Percentiles rank a stretch among this genome's conserved stretches.
phyloP scores from a whole-genome alignment of 2,329 filamentous ascomycete species.

The Basipetospora chlamydospora region DNA sequence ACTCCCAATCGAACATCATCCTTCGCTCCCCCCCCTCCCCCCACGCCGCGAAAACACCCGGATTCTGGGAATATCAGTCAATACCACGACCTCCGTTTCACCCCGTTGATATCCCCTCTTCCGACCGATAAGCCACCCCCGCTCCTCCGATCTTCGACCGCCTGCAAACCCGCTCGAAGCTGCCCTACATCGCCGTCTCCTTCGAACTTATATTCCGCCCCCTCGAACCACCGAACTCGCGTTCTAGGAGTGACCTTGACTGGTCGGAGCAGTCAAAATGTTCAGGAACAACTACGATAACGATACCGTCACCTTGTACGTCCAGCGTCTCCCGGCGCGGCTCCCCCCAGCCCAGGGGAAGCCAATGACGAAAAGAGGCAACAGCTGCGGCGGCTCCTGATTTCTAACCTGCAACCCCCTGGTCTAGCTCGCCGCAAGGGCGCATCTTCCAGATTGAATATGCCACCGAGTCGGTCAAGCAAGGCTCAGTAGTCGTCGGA shows the following conservation, averaged over 20 bases:
- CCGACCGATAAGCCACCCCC: not conserved
- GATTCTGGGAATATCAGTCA: too few species aligned
- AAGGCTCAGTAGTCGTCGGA: conserved; percentile 94
- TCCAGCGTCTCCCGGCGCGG: conserved; percentile 12
- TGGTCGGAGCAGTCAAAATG: conserved; percentile 43
- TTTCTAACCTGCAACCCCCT: conserved; percentile 9
- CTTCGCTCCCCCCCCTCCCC: not conserved
- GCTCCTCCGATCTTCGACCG: not conserved
- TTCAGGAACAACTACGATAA: conserved; percentile 99
- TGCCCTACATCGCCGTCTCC: not conserved
- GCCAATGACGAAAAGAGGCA: too few species aligned
- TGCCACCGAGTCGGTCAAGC: conserved; percentile 96
- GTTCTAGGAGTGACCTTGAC: not conserved
- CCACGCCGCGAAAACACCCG: too few species aligned
- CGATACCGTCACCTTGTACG: conserved; percentile 98
- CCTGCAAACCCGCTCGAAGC: too few species aligned
- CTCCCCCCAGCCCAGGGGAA: conserved; percentile 4
- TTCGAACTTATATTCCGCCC: not conserved
- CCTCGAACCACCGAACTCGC: not conserved
- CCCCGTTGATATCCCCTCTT: too few species aligned
- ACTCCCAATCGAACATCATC: not conserved
- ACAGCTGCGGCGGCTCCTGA: too few species aligned
- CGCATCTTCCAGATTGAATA: conserved; percentile 99
- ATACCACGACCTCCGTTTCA: too few species aligned
- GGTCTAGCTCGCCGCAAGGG: conserved; percentile 83